Evolutionary conservation across 495 filamentous ascomycete genomes (phyloP).

Genomic region (Massariosphaeria phaeospora): DNA sequence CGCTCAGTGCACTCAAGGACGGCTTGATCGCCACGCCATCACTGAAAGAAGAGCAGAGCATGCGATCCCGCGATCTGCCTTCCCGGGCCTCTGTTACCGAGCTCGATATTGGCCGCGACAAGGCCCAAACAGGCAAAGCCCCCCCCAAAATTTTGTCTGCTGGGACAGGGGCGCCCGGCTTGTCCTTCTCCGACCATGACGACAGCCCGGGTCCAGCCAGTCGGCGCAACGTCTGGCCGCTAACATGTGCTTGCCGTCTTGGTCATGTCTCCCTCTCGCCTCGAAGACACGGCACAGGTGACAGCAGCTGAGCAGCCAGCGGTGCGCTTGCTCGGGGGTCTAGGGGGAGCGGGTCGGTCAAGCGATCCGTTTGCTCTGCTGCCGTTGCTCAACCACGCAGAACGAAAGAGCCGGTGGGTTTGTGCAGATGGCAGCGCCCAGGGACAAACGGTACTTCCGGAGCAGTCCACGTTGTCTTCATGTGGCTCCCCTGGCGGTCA

Average conservation of each 20-base stretch:
- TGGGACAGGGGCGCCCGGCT: constrained; percentile 7
- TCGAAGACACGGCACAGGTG: constrained; percentile 16
- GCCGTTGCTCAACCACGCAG: too few species aligned
- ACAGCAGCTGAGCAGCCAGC: too few species aligned
- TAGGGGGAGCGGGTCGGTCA: too few species aligned
- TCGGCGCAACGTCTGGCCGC: not conserved
- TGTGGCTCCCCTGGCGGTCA: constrained; percentile 14
- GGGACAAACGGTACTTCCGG: too few species aligned
- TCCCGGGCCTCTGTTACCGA: constrained; percentile 24
- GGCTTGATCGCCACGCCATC: constrained; percentile 18
- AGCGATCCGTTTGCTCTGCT: too few species aligned
- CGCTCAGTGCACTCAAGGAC: too few species aligned
- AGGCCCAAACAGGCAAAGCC: constrained; percentile 1
- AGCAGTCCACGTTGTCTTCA: constrained; percentile 11
- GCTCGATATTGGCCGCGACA: not conserved
- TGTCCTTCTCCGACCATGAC: constrained; percentile 17
- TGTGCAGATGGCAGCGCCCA: too few species aligned
- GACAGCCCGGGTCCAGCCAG: not conserved
- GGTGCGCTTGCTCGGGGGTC: too few species aligned
- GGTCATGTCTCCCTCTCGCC: too few species aligned
- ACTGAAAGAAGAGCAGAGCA: not conserved
- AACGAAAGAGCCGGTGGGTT: too few species aligned
- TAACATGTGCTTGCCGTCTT: too few species aligned
- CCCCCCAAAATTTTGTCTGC: constrained; percentile 18
- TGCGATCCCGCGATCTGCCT: constrained; percentile 9